Conservation (phyloP, 176 grass and related monocot genomes). For the Carex scoparia region DNA sequence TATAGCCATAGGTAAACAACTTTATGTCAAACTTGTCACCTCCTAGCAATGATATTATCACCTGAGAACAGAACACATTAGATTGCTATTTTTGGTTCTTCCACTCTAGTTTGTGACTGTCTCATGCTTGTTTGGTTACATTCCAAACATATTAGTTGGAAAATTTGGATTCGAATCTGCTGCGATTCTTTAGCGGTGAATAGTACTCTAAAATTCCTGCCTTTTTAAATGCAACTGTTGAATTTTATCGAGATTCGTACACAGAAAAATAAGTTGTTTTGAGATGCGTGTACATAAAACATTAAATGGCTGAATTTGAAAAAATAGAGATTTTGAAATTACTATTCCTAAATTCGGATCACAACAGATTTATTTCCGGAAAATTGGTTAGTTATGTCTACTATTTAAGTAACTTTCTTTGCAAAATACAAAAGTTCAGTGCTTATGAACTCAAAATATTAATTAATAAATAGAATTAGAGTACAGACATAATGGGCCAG, state of each 20-base stretch:
- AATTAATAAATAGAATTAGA: neutral
- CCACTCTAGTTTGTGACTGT: neutral
- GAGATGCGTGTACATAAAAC: too few relatives aligned
- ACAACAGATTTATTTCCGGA: neutral
- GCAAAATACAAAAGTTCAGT: neutral
- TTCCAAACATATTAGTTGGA: constrained; percentile 1
- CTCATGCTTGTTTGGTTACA: neutral
- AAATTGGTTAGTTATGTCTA: neutral
- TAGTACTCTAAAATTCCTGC: too few relatives aligned
- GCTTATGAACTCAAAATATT: neutral
- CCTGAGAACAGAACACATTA: neutral
- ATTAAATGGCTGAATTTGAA: too few relatives aligned
- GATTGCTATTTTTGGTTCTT: neutral
- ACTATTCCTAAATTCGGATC: too few relatives aligned
- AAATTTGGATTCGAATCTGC: neutral
- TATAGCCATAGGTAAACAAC: neutral
- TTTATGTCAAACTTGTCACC: neutral
- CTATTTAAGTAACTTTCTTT: neutral
- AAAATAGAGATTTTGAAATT: too few relatives aligned
- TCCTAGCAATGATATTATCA: neutral
- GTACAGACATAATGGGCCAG: neutral
- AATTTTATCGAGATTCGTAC: too few relatives aligned
- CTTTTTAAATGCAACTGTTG: too few relatives aligned
- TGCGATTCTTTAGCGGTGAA: too few relatives aligned
- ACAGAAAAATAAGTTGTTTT: too few relatives aligned